A percentile compares a stretch with the other conserved stretches of the same genome.
phyloP scores from a whole-genome alignment of 441 rosid genomes.

The Populus hybrid region DNA sequence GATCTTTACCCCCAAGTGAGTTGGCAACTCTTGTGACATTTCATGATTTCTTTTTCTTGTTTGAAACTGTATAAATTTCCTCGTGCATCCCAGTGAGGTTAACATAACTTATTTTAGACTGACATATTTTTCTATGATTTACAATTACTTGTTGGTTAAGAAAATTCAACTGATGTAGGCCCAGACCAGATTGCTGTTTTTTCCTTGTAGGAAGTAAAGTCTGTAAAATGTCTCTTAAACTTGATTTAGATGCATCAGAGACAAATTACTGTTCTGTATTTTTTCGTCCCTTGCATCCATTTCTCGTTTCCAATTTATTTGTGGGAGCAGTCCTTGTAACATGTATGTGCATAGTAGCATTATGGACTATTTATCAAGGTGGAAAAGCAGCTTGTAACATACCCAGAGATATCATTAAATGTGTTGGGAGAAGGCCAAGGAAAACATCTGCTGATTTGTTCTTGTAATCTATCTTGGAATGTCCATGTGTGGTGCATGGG shows the following conservation, averaged over 20 bases:
- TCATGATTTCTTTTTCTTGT: constrained; percentile 4
- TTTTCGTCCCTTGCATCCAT: neutral
- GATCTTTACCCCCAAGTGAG: constrained; percentile 99
- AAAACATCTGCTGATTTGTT: neutral
- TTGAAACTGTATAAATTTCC: neutral
- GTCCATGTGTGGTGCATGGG: neutral
- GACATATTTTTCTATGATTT: neutral
- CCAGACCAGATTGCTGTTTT: neutral
- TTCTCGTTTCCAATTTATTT: neutral
- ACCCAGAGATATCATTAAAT: neutral
- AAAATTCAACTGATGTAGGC: constrained; percentile 1
- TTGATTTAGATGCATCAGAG: neutral
- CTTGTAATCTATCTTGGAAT: neutral
- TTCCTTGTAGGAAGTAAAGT: neutral
- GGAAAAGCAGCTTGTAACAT: neutral
- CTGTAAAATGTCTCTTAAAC: neutral
- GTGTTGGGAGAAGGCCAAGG: neutral
- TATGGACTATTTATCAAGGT: neutral
- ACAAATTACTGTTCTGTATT: neutral
- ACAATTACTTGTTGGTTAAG: neutral
- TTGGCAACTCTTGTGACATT: constrained; percentile 18
- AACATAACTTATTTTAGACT: neutral
- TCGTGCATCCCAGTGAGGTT: neutral
- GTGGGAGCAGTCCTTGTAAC: neutral
- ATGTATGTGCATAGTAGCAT: neutral